phyloP scores from a whole-genome alignment of 2,329 filamentous ascomycete species.

The Thielaviopsis ethacetica region DNA sequence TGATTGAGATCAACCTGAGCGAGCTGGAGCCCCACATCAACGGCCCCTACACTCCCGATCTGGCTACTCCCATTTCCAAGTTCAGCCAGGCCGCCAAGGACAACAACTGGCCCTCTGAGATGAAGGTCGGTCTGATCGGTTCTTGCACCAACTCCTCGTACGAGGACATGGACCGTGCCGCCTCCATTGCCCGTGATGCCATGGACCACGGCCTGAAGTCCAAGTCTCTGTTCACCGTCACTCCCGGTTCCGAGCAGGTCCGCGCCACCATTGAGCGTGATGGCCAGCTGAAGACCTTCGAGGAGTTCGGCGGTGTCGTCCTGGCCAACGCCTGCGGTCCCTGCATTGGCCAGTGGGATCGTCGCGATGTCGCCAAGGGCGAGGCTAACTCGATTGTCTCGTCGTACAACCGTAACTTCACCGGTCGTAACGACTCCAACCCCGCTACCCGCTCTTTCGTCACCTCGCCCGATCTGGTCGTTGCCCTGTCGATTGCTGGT shows the following conservation, averaged over 20 bases:
- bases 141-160: slow-evolving; percentile 89
- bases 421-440: slow-evolving; percentile 91
- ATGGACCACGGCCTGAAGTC: slow-evolving; percentile 86
- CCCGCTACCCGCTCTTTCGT: slow-evolving; percentile 89
- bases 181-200: slow-evolving; percentile 81
- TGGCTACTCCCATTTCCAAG: slow-evolving; percentile 94
- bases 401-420: slow-evolving; percentile 99
- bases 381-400: slow-evolving; percentile 93
- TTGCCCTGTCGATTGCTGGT: slow-evolving; percentile 72
- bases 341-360: slow-evolving; percentile 92
- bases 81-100: slow-evolving; percentile 87
- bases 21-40: slow-evolving; percentile 97
- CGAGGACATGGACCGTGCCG: slow-evolving; percentile 84
- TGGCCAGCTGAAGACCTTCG: slow-evolving; percentile 82
- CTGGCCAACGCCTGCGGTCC: slow-evolving; percentile 90
- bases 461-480: slow-evolving; percentile 76
- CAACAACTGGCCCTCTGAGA: slow-evolving; percentile 89
- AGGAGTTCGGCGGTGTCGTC: slow-evolving; percentile 89
- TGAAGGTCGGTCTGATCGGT: slow-evolving; percentile 93
- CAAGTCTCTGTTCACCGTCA: slow-evolving; percentile 86
- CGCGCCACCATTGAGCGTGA: slow-evolving; percentile 83
- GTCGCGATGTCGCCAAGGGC: slow-evolving; percentile 85
- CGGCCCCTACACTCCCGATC: slow-evolving; percentile 94
- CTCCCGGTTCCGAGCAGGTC: slow-evolving; percentile 93
- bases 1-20: slow-evolving; percentile 89